Evolutionary conservation across 225 moss, liverwort and hornwort species (phyloP).

Genomic region (Thuidium tamariscinum): DNA sequence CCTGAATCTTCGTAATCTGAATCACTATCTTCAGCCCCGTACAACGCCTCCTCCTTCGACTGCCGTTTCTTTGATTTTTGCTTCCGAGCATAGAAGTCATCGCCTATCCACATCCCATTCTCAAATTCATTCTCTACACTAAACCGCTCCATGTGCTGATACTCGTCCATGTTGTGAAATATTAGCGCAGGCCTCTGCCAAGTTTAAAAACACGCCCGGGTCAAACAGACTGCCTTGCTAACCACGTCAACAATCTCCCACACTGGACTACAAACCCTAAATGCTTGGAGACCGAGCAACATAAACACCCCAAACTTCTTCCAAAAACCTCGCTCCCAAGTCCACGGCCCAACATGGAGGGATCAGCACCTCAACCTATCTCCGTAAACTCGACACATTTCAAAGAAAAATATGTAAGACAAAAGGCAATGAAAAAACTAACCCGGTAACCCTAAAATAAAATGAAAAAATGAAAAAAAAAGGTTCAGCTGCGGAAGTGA

Average conservation of each 20-base stretch:
- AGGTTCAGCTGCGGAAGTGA: not conserved
- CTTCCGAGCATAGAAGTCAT: slow-evolving; percentile 59
- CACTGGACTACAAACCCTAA: not conserved
- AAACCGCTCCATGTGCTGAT: slow-evolving; percentile 91
- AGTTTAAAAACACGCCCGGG: not conserved
- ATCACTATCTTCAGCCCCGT: slow-evolving; percentile 68
- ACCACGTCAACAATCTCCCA: not conserved
- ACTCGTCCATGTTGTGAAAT: slow-evolving; percentile 71
- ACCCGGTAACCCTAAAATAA: not conserved
- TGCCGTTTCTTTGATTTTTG: slow-evolving; percentile 56
- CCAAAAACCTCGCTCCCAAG: not conserved
- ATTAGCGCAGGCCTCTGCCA: not conserved
- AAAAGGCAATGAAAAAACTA: not conserved
- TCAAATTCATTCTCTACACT: slow-evolving; percentile 69
- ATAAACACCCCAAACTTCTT: not conserved
- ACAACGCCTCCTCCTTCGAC: slow-evolving; percentile 80
- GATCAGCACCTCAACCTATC: not conserved
- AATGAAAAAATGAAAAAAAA: not conserved
- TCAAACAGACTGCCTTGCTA: not conserved
- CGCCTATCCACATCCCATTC: slow-evolving; percentile 70
- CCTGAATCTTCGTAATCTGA: slow-evolving; percentile 63
- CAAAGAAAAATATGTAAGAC: not conserved
- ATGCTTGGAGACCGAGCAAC: not conserved
- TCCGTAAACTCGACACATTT: not conserved
- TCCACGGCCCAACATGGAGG: not conserved